phyloP scores from a whole-genome alignment of 2,329 filamentous ascomycete species.

The Akanthomyces muscarius region DNA sequence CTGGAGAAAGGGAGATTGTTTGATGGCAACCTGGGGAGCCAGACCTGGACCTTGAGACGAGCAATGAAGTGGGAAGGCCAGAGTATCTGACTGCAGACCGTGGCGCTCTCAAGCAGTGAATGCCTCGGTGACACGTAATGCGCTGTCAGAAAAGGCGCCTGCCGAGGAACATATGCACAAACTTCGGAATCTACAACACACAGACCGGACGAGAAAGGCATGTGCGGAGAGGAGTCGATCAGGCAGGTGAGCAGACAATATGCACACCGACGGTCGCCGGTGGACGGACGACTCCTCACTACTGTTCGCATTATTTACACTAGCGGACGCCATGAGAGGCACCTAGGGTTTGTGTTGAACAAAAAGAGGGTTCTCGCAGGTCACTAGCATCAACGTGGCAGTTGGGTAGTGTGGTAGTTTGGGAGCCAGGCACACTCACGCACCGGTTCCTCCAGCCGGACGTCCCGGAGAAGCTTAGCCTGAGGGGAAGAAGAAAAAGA shows the following conservation, averaged over 20 bases:
- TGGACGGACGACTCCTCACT: too few relatives aligned
- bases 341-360: not conserved
- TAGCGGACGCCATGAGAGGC: not conserved
- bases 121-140: slow-evolving; percentile 8
- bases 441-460: not conserved
- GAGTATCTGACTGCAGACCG: not conserved
- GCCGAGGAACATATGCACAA: not conserved
- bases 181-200: not conserved
- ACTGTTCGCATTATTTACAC: not conserved
- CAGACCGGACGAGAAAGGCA: not conserved
- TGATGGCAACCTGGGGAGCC: too few relatives aligned
- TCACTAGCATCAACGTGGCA: not conserved
- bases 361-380: not conserved
- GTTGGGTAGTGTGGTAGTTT: not conserved
- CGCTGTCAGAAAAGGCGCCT: not conserved
- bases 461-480: slow-evolving; percentile 1
- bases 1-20: not conserved
- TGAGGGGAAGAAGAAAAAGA: not conserved
- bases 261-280: not conserved
- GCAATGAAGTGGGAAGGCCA: not conserved
- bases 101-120: not conserved
- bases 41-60: too few relatives aligned
- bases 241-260: not conserved
- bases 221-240: not conserved
- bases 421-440: too few relatives aligned